A percentile compares a stretch with the other conserved stretches of the same genome.
Conservation (phyloP, 163 green algal species). For the Picocystis sp. region DNA sequence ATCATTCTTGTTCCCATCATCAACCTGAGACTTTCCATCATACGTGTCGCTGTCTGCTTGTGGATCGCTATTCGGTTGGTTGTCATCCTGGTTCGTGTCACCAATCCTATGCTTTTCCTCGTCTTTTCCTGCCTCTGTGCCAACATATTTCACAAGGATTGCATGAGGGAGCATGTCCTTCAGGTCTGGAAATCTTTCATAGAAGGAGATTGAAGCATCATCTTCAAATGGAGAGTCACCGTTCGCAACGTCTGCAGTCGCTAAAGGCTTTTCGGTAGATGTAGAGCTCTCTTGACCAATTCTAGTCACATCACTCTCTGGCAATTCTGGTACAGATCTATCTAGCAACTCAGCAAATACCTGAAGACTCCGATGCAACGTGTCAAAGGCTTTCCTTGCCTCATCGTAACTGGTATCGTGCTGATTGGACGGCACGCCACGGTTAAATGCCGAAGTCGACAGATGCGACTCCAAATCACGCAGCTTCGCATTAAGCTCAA, state of each 20-base stretch:
- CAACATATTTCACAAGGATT: constrained; percentile 1
- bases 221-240: constrained; percentile 25
- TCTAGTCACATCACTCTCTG: constrained; percentile 16
- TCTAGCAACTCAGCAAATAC: constrained; percentile 22
- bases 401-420: constrained; percentile 13
- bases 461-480: too few species aligned
- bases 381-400: constrained; percentile 15
- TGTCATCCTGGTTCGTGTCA: constrained; percentile 3
- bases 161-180: constrained; percentile 8
- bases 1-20: constrained; percentile 19
- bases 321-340: constrained; percentile 12
- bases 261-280: neutral
- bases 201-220: constrained; percentile 25
- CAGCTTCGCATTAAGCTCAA: too few species aligned
- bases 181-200: constrained; percentile 23
- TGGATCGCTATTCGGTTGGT: neutral
- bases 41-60: constrained; percentile 13
- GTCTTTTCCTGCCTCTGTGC: neutral
- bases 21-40: constrained; percentile 15
- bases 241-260: neutral
- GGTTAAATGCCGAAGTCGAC: neutral
- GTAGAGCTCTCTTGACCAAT: constrained; percentile 1
- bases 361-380: constrained; percentile 17
- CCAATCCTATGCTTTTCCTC: neutral
- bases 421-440: constrained; percentile 18